phyloP scores from a whole-genome alignment of 345 rosid species.

The Kernera saxatilis region DNA sequence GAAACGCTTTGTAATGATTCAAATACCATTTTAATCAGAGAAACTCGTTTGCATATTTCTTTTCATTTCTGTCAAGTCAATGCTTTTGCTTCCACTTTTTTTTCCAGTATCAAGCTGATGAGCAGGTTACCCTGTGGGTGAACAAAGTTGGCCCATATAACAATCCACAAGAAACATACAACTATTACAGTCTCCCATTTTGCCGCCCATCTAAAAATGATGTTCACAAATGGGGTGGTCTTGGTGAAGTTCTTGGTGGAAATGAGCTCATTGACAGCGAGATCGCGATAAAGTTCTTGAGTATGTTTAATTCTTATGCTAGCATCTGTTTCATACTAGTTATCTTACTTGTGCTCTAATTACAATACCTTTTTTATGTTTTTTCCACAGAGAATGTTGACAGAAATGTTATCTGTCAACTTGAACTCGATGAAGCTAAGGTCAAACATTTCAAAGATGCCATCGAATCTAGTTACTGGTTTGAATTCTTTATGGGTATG shows the following conservation, averaged over 20 bases:
- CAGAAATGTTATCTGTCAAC: constrained; percentile 49
- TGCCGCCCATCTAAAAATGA: constrained; percentile 58
- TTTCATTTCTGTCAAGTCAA: background rate
- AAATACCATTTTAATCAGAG: background rate
- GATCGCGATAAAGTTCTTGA: constrained; percentile 71
- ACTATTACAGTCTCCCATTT: constrained; percentile 98
- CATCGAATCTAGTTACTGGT: constrained; percentile 84
- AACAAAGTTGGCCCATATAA: constrained; percentile 99
- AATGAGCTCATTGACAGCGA: constrained; percentile 97
- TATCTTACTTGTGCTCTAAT: background rate
- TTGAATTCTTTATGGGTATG: constrained; percentile 76
- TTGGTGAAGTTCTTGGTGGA: constrained; percentile 99
- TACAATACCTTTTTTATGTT: background rate
- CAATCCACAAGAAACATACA: constrained; percentile 99
- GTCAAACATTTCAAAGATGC: constrained; percentile 86
- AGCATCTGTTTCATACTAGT: background rate
- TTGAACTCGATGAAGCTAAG: constrained; percentile 58
- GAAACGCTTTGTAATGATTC: background rate
- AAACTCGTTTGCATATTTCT: background rate
- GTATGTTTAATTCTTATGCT: constrained; percentile 39
- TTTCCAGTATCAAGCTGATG: constrained; percentile 74
- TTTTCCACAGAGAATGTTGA: constrained; percentile 57
- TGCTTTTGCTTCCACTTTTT: constrained; percentile 15
- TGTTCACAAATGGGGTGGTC: constrained; percentile 99
- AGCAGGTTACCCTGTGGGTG: constrained; percentile 89